Conservation (phyloP, 1,139 yeast species). For the Geotrichum macrosporum region DNA sequence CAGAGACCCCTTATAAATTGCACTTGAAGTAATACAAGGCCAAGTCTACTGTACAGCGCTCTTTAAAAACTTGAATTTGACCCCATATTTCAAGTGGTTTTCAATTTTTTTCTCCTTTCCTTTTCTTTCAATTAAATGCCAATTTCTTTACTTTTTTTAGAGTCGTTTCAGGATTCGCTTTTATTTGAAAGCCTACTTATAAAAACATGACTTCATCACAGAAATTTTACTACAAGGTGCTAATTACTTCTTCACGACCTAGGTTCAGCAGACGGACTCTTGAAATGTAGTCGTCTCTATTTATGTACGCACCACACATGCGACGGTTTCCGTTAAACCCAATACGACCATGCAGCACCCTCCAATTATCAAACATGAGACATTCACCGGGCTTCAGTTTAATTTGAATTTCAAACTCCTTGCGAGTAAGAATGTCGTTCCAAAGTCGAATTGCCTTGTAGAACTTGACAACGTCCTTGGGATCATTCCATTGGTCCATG, state of each 20-base stretch:
- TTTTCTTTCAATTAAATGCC: too few species aligned
- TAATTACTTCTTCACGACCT: constrained; percentile 47
- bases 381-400: constrained; percentile 66
- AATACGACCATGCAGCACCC: constrained; percentile 68
- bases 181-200: too few species aligned
- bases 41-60: too few species aligned
- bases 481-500: constrained; percentile 54
- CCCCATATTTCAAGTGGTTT: too few species aligned
- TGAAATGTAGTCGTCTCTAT: constrained; percentile 65
- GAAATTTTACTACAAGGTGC: constrained; percentile 11
- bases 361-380: constrained; percentile 68
- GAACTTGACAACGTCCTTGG: constrained; percentile 53
- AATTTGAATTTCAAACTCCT: constrained; percentile 52
- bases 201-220: neutral
- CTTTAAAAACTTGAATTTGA: too few species aligned
- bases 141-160: too few species aligned
- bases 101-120: too few species aligned
- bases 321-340: constrained; percentile 67
- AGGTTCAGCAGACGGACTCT: constrained; percentile 50
- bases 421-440: constrained; percentile 51
- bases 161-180: too few species aligned
- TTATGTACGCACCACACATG: constrained; percentile 73
- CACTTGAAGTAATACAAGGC: too few species aligned
- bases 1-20: too few species aligned
- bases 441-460: constrained; percentile 59